Conservation (phyloP, 768 basidiomycete genomes). For the Tulasnella sp. region DNA sequence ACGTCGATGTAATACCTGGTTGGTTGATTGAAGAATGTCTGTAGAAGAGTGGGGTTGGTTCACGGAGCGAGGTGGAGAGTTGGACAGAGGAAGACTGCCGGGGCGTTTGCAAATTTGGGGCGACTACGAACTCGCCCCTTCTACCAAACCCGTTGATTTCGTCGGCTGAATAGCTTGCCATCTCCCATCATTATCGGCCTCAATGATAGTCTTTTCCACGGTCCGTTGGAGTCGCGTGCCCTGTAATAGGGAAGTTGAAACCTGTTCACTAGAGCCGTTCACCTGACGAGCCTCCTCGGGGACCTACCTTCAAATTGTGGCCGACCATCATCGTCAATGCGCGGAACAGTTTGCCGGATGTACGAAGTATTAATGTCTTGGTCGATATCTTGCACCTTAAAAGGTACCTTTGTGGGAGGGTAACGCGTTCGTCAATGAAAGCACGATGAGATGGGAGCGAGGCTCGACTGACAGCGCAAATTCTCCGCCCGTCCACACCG, state of each 20-base stretch:
- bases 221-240: constrained; percentile 99
- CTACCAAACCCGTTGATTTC: too few relatives aligned
- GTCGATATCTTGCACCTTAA: constrained; percentile 99
- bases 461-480: constrained; percentile 71
- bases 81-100: too few relatives aligned
- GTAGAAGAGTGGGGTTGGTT: constrained; percentile 16
- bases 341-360: constrained; percentile 94
- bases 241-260: constrained; percentile 46
- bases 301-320: constrained; percentile 87
- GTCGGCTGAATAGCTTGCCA: constrained; percentile 68
- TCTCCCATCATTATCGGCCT: constrained; percentile 93
- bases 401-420: constrained; percentile 70
- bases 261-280: not conserved
- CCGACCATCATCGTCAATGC: constrained; percentile 99
- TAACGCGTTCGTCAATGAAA: constrained; percentile 15
- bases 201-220: constrained; percentile 99
- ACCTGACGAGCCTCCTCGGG: not conserved
- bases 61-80: not conserved
- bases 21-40: constrained; percentile 19
- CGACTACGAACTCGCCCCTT: too few relatives aligned
- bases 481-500: constrained; percentile 97
- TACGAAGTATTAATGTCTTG: constrained; percentile 97
- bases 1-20: not conserved
- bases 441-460: not conserved
- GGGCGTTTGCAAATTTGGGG: too few relatives aligned